A percentile compares a stretch with the other conserved stretches of the same genome.
These are phyloP conservation scores for Linnemannia zychae DNA, from an alignment of 192 early-diverging fungal species.

Conservation along the genomic window DNA sequence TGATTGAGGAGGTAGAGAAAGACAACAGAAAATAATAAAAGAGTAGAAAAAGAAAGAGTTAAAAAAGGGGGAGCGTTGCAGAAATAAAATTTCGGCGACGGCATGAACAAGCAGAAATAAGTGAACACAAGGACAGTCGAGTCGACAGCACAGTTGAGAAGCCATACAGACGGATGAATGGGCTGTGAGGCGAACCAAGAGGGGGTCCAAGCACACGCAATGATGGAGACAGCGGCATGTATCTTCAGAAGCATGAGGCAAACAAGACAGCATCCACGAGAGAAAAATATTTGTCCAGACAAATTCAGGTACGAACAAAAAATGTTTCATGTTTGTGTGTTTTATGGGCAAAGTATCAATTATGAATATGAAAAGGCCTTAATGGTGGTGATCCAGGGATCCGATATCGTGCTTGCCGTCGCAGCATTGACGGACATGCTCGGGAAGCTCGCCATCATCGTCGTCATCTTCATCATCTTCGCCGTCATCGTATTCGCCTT, in stretches of 20 bases:
- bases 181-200: background rate
- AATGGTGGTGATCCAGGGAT: conserved; percentile 33
- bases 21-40: too few species aligned
- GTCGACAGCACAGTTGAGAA: background rate
- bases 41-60: background rate
- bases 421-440: conserved; percentile 52
- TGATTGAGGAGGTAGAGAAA: background rate
- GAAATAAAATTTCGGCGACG: too few species aligned
- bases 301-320: too few species aligned
- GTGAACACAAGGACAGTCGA: background rate
- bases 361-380: too few species aligned
- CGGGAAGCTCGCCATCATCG: conserved; percentile 47
- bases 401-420: conserved; percentile 56
- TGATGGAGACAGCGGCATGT: background rate
- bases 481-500: conserved; percentile 22
- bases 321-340: too few species aligned
- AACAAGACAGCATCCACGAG: background rate
- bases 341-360: too few species aligned
- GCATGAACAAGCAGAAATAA: background rate
- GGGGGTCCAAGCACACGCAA: background rate
- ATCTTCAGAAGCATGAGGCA: background rate
- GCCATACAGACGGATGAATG: background rate
- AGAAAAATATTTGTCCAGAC: too few species aligned
- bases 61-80: background rate
- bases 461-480: conserved; percentile 16